Evolutionary conservation across 306 rosid species (phyloP).

Genomic region (Fragaria iinumae): DNA sequence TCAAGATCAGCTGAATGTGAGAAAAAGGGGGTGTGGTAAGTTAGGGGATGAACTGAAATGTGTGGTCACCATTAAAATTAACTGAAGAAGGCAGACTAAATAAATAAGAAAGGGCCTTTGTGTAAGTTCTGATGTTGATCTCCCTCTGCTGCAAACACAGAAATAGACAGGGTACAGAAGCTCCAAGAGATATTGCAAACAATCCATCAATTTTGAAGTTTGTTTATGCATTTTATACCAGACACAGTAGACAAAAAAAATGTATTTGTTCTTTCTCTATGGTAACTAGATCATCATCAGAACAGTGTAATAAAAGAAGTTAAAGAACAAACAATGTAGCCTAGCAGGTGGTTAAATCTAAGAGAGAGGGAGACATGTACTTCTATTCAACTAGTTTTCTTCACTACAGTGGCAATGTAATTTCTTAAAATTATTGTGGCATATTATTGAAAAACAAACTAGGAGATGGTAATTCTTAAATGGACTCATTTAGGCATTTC

Average conservation of each 20-base stretch:
- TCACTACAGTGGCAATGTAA: neutral
- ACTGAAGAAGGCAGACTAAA: slow-evolving; percentile 16
- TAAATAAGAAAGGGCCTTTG: slow-evolving; percentile 51
- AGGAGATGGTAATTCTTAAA: neutral
- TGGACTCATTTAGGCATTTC: neutral
- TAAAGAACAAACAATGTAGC: neutral
- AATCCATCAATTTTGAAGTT: neutral
- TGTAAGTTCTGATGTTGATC: slow-evolving; percentile 47
- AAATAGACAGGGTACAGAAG: neutral
- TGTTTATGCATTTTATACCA: neutral
- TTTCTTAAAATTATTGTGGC: neutral
- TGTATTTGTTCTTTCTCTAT: neutral
- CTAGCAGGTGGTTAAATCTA: neutral
- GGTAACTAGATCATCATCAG: neutral
- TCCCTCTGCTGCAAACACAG: slow-evolving; percentile 51
- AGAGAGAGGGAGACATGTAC: neutral
- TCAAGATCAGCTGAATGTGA: slow-evolving; percentile 58
- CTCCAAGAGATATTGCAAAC: slow-evolving; percentile 11
- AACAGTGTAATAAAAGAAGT: neutral
- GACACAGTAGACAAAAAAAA: neutral
- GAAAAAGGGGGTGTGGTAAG: slow-evolving; percentile 1
- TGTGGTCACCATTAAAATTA: neutral
- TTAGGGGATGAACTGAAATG: slow-evolving; percentile 21
- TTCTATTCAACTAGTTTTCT: neutral
- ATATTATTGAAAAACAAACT: too few relatives aligned